Base-by-base conservation (phyloP, 306 rosid species). In the Medicago ruthenica region DNA sequence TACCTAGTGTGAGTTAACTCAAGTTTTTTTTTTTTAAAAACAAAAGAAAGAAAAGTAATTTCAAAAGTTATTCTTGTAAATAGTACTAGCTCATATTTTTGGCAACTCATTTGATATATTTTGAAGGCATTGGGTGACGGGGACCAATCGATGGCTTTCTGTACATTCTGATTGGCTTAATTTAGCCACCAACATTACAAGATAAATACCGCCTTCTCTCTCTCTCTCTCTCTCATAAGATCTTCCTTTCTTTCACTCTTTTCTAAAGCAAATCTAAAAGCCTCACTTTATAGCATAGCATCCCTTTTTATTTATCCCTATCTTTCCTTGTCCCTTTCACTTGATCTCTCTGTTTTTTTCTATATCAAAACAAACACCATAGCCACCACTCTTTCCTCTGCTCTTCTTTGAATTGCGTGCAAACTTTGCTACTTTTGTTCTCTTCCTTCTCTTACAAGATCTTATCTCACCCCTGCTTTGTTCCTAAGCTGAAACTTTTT, bases 381-480 rank as follows among this genome's bases (percentile, higher is more conserved):
- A 36, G 10, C 36, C 74, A 75, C 68, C n/a, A n/a, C n/a, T n/a
- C n/a, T n/a, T n/a, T n/a, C n/a, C n/a, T 39, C 69, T 44, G 61
- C 71, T 50, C 55, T 75, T 16, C 63, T 70, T 76, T 72, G 74
- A 50, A 74, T 86, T 75, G 71, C 71, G 78, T 68, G 87, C 87
- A 68, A 68, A 24, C 24, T 31, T 44, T 7, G 14, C 78, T 41
- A 50, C 57, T 31, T 13, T 13, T 31, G 47, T 50, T 73, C 84
- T 21, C 15, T 89, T 88, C 79, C 97, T 93, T 93, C 92, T 58
- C 75, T 83, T n/a, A 66, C 86, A 90, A 88, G 94, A 87, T 91
- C 97, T 94, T 90, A 90, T 94, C 98, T 77, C 50, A 27, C 82
- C 80, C 91, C 90, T 82, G 97, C 98, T 87, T 91, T 53, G 12